Conservation (phyloP, 2,329 filamentous ascomycete species). For the Cytospora schulzeri region DNA sequence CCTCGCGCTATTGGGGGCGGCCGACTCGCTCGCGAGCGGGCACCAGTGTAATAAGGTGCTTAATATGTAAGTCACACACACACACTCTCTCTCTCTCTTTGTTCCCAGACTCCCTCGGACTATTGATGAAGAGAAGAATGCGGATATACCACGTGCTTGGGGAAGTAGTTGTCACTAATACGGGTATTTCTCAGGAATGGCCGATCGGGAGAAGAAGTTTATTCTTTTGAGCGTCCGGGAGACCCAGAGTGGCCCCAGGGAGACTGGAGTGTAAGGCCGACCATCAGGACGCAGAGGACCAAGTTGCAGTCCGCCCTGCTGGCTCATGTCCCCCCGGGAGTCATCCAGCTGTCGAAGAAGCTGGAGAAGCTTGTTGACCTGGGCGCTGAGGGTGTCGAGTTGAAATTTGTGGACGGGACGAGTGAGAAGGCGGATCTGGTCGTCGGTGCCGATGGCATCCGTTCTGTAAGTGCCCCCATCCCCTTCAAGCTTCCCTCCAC, state of each 20-base stretch:
- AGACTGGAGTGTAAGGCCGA: slow-evolving; percentile 20
- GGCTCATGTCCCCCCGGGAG: slow-evolving; percentile 45
- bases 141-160: not conserved
- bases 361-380: slow-evolving; percentile 44
- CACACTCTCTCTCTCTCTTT: not conserved
- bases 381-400: slow-evolving; percentile 37
- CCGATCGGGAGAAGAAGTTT: slow-evolving; percentile 34
- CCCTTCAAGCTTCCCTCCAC: not conserved
- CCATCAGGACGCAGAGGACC: slow-evolving; percentile 33
- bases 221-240: slow-evolving; percentile 30
- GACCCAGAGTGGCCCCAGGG: slow-evolving; percentile 23
- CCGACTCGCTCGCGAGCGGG: slow-evolving; percentile 27
- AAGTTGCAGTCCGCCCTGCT: slow-evolving; percentile 53
- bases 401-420: slow-evolving; percentile 49
- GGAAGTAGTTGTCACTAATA: not conserved
- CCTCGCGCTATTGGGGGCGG: slow-evolving; percentile 37
- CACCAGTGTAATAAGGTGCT: slow-evolving; percentile 25
- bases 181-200: slow-evolving; percentile 31
- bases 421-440: slow-evolving; percentile 47
- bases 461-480: slow-evolving; percentile 41
- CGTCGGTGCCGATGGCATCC: slow-evolving; percentile 55
- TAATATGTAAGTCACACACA: slow-evolving; percentile 13
- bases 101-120: not conserved
- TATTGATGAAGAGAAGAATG: not conserved
- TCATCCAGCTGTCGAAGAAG: slow-evolving; percentile 49